Evolutionary conservation across 2,329 filamentous ascomycete species (phyloP).

Genomic region (Calonectria pseudoturangicola): DNA sequence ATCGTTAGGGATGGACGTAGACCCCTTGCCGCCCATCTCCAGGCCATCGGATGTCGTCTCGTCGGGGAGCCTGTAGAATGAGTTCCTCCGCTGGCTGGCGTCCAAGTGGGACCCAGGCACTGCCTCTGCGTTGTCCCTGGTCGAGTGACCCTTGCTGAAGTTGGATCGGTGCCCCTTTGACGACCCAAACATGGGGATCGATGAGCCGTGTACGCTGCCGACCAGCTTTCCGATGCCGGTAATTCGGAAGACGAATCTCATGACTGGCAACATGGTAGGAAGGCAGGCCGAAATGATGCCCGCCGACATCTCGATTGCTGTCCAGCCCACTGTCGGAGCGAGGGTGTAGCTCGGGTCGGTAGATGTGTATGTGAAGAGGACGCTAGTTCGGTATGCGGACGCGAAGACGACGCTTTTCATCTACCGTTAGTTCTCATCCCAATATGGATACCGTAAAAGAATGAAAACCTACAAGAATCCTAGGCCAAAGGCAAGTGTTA

Average conservation of each 20-base stretch:
- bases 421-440: slow-evolving; percentile 12
- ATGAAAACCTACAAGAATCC: slow-evolving; percentile 64
- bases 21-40: slow-evolving; percentile 40
- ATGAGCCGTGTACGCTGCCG: slow-evolving; percentile 41
- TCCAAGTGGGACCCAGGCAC: slow-evolving; percentile 40
- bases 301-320: slow-evolving; percentile 67
- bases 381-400: slow-evolving; percentile 67
- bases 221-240: slow-evolving; percentile 58
- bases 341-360: slow-evolving; percentile 68
- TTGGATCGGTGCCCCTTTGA: slow-evolving; percentile 50
- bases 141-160: slow-evolving; percentile 44
- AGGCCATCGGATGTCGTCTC: slow-evolving; percentile 54
- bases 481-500: slow-evolving; percentile 66
- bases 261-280: slow-evolving; percentile 69
- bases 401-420: slow-evolving; percentile 66
- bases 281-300: slow-evolving; percentile 73
- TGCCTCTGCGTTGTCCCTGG: slow-evolving; percentile 19
- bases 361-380: slow-evolving; percentile 65
- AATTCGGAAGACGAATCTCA: slow-evolving; percentile 63
- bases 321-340: slow-evolving; percentile 68
- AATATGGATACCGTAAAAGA: neutral
- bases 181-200: slow-evolving; percentile 51
- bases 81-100: slow-evolving; percentile 42
- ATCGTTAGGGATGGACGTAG: slow-evolving; percentile 5
- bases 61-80: slow-evolving; percentile 60